These are phyloP conservation scores for Calonectria pteridis DNA, from an alignment of 2,329 filamentous ascomycete genomes.

Conservation along the genomic window DNA sequence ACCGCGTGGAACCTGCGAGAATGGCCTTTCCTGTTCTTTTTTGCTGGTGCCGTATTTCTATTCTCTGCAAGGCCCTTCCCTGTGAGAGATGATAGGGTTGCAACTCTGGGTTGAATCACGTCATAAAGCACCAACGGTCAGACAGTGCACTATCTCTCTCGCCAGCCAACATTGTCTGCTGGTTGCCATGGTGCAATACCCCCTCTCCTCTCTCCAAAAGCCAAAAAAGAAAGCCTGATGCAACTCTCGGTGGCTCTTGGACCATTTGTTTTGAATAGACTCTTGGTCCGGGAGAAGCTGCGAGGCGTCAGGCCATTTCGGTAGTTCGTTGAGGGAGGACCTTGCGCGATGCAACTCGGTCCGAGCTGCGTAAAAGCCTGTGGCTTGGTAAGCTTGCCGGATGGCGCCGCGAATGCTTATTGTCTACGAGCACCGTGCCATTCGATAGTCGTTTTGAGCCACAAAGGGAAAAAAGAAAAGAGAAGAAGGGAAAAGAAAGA, in stretches of 20 bases:
- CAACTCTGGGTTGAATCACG: background rate
- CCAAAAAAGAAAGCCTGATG: background rate
- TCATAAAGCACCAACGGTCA: background rate
- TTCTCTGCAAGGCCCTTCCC: background rate
- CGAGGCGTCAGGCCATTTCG: background rate
- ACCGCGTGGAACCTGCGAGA: slow-evolving; percentile 24
- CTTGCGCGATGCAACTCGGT: slow-evolving; percentile 31
- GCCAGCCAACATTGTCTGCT: background rate
- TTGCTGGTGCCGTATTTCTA: background rate
- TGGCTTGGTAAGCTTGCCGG: slow-evolving; percentile 31
- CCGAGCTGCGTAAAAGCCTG: slow-evolving; percentile 19
- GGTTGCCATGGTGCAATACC: background rate
- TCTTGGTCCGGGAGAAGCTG: background rate
- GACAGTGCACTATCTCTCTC: background rate
- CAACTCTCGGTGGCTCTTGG: background rate
- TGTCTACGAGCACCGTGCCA: slow-evolving; percentile 27
- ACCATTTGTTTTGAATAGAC: background rate
- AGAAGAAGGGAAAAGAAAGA: background rate
- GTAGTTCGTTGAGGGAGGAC: slow-evolving; percentile 8
- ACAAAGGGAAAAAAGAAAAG: background rate
- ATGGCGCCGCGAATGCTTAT: slow-evolving; percentile 37
- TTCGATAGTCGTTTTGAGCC: background rate
- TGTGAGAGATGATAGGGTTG: background rate
- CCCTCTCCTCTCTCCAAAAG: too few relatives aligned
- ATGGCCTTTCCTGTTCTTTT: slow-evolving; percentile 7